Percentiles rank a stretch among this genome's conserved stretches.
Evolutionary conservation across 2,329 filamentous ascomycete species (phyloP).

Genomic region (Epichloe sibirici): DNA sequence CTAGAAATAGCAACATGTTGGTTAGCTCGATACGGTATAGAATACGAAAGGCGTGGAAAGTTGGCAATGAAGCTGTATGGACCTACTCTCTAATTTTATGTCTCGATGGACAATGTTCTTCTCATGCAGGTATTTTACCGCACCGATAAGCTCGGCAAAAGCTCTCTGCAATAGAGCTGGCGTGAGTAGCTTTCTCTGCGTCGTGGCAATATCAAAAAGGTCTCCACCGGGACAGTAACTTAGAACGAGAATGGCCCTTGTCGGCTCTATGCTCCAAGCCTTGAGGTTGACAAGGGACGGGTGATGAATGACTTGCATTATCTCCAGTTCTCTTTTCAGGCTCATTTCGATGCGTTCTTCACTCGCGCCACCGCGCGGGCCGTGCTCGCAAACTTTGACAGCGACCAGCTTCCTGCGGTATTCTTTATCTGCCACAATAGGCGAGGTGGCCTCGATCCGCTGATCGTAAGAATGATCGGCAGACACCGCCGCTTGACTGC

Average conservation of each 20-base stretch:
- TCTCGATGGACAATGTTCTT: slow-evolving; percentile 87
- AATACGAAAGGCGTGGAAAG: too few species aligned
- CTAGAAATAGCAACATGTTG: slow-evolving; percentile 30
- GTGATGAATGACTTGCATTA: slow-evolving; percentile 78
- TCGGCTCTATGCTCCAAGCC: slow-evolving; percentile 77
- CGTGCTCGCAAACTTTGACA: slow-evolving; percentile 91
- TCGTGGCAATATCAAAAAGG: slow-evolving; percentile 80
- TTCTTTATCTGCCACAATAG: slow-evolving; percentile 19
- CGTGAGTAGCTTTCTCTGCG: slow-evolving; percentile 54
- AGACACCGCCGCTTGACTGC: slow-evolving; percentile 53
- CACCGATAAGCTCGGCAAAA: slow-evolving; percentile 78
- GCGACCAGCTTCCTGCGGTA: slow-evolving; percentile 76
- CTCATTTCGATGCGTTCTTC: slow-evolving; percentile 90
- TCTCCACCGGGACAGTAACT: slow-evolving; percentile 92
- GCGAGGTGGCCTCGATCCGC: slow-evolving; percentile 21
- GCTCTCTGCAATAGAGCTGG: slow-evolving; percentile 66
- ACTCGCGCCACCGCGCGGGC: slow-evolving; percentile 83
- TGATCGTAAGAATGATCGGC: slow-evolving; percentile 26
- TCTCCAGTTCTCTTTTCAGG: slow-evolving; percentile 86
- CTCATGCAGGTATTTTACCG: slow-evolving; percentile 74
- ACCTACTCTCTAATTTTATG: slow-evolving; percentile 89
- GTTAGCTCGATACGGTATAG: neutral
- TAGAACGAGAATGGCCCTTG: slow-evolving; percentile 71
- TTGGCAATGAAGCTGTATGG: neutral
- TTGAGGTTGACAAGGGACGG: slow-evolving; percentile 85